Evolutionary conservation across 192 early-diverging fungal species (phyloP).

Genomic region (Backusella morwellensis): DNA sequence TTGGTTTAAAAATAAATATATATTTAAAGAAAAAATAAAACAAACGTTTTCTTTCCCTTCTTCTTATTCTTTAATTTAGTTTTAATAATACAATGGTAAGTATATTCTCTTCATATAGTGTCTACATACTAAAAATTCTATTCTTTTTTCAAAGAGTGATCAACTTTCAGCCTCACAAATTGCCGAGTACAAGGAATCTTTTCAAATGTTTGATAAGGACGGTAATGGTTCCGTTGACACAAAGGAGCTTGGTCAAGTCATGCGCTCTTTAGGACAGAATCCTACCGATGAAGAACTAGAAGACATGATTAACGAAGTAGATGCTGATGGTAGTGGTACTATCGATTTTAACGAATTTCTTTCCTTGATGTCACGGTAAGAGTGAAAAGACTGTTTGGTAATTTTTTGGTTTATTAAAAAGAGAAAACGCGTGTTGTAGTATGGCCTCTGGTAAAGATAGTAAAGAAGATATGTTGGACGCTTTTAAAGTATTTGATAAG

Average conservation of each 20-base stretch:
- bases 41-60: background rate
- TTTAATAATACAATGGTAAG: background rate
- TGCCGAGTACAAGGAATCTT: conserved; percentile 72
- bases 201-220: conserved; percentile 85
- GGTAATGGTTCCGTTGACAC: conserved; percentile 71
- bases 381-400: background rate
- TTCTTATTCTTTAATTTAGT: conserved; percentile 2
- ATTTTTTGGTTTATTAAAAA: background rate
- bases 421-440: background rate
- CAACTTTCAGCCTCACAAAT: conserved; percentile 71
- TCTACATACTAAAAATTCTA: background rate
- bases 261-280: conserved; percentile 74
- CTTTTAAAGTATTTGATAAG: conserved; percentile 71
- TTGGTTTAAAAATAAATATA: conserved; percentile 5
- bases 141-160: conserved; percentile 42
- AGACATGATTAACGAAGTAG: conserved; percentile 71
- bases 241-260: conserved; percentile 74
- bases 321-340: conserved; percentile 62
- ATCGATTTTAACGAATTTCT: conserved; percentile 75
- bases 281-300: conserved; percentile 76
- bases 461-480: conserved; percentile 32
- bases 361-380: conserved; percentile 44
- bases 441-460: background rate
- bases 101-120: background rate
- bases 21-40: background rate